These are phyloP conservation scores for Alternaria triticina DNA, from an alignment of 2,329 filamentous ascomycete genomes.

Conservation along the genomic window DNA sequence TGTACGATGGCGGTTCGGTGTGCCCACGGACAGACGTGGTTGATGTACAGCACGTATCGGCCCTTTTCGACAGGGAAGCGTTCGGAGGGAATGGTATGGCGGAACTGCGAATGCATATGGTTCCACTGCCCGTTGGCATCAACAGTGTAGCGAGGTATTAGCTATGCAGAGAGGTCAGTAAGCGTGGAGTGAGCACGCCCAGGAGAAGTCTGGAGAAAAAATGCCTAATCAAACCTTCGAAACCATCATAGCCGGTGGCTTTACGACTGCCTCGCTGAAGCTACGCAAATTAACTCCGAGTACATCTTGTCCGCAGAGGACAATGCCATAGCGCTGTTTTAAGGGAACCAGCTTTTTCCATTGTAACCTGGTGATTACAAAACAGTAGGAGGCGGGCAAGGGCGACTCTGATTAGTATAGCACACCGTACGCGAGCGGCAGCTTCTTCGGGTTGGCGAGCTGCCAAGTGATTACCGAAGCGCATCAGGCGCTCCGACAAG, in stretches of 20 bases:
- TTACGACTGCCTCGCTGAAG: background rate
- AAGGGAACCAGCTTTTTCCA: background rate
- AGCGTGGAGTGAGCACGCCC: background rate
- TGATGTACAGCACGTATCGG: conserved; percentile 68
- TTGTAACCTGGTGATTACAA: conserved; percentile 34
- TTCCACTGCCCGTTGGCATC: conserved; percentile 59
- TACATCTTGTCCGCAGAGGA: background rate
- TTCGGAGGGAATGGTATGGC: conserved; percentile 61
- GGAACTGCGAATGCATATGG: conserved; percentile 62
- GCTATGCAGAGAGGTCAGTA: background rate
- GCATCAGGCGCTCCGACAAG: background rate
- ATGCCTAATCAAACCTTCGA: background rate
- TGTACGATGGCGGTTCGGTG: conserved; percentile 58
- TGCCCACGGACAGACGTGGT: conserved; percentile 69
- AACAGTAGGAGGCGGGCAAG: conserved; percentile 24
- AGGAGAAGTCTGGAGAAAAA: background rate
- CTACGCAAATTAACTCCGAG: background rate
- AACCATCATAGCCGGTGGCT: background rate
- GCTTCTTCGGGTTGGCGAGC: background rate
- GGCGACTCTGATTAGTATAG: conserved; percentile 23
- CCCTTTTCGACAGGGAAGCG: conserved; percentile 65
- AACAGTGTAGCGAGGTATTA: background rate
- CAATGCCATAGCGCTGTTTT: conserved; percentile 7
- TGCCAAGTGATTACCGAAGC: background rate
- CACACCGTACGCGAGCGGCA: conserved; percentile 1